phyloP scores from a whole-genome alignment of 2,329 filamentous ascomycete genomes.

The Leptographium radiaticola region DNA sequence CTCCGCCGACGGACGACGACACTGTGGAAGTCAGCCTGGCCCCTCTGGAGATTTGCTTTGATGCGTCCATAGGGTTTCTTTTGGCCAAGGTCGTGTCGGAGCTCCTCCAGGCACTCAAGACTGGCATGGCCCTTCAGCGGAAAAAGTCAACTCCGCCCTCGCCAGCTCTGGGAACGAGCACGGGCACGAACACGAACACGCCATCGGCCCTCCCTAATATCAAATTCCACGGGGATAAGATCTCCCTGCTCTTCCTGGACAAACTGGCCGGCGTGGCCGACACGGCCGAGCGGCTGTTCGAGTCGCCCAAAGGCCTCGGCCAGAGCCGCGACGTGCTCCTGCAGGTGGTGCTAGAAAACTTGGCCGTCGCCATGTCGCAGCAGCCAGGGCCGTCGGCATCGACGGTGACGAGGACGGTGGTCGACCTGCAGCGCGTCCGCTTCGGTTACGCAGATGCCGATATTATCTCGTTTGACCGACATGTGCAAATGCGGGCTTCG shows the following conservation, averaged over 20 bases:
- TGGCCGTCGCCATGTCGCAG: slow-evolving; percentile 21
- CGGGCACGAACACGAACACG: too few species aligned
- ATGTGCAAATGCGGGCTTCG: slow-evolving; percentile 44
- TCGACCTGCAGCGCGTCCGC: slow-evolving; percentile 42
- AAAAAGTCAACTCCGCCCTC: not conserved
- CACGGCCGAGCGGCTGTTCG: slow-evolving; percentile 31
- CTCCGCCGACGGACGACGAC: slow-evolving; percentile 15
- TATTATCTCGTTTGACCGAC: slow-evolving; percentile 49
- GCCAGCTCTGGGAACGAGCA: not conserved
- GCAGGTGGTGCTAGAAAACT: slow-evolving; percentile 32
- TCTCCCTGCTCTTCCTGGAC: slow-evolving; percentile 44
- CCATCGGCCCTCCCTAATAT: slow-evolving; percentile 22
- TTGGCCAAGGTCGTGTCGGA: slow-evolving; percentile 37
- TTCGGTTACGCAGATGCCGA: slow-evolving; percentile 51
- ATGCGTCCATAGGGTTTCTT: slow-evolving; percentile 42
- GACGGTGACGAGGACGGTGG: slow-evolving; percentile 17
- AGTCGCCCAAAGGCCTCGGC: slow-evolving; percentile 22
- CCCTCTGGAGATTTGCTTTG: slow-evolving; percentile 39
- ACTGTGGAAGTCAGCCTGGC: slow-evolving; percentile 37
- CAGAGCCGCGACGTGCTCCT: slow-evolving; percentile 35
- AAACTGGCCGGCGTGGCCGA: slow-evolving; percentile 39
- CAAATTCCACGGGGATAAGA: slow-evolving; percentile 31
- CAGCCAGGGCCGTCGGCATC: slow-evolving; percentile 5
- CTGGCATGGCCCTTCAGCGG: slow-evolving; percentile 3
- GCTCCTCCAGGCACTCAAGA: slow-evolving; percentile 21